Conservation (phyloP, 306 rosid genomes). For the Lathyrus oleraceus region DNA sequence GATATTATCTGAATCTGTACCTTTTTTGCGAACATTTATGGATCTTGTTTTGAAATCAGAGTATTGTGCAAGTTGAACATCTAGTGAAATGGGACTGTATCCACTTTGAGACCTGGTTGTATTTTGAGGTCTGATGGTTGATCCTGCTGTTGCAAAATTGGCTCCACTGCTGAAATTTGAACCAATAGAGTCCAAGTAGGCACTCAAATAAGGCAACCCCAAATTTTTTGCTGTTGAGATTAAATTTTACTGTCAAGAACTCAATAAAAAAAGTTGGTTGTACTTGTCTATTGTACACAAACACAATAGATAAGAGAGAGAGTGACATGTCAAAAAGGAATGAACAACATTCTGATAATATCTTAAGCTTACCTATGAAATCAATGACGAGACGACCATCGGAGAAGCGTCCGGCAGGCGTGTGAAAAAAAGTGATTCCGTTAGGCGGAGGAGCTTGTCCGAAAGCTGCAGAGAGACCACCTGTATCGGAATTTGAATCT, state of each 20-base stretch:
- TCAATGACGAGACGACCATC: slow-evolving; percentile 66
- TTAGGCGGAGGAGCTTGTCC: slow-evolving; percentile 66
- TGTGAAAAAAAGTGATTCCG: slow-evolving; percentile 53
- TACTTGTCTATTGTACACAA: not conserved
- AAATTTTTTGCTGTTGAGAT: slow-evolving; percentile 49
- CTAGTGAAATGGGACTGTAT: slow-evolving; percentile 64
- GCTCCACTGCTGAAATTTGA: slow-evolving; percentile 69
- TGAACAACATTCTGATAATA: not conserved
- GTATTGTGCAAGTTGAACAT: slow-evolving; percentile 62
- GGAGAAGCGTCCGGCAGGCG: slow-evolving; percentile 55
- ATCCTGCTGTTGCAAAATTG: slow-evolving; percentile 83
- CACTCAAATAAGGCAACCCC: slow-evolving; percentile 58
- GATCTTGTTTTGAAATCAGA: slow-evolving; percentile 57
- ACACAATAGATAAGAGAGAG: not conserved
- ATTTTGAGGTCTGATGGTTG: slow-evolving; percentile 69
- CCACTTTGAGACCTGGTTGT: slow-evolving; percentile 64
- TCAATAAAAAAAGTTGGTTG: no score
- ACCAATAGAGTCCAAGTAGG: slow-evolving; percentile 72
- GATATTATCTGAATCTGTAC: slow-evolving; percentile 8
- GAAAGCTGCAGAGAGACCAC: slow-evolving; percentile 58
- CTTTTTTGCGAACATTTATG: slow-evolving; percentile 43
- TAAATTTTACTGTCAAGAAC: not conserved
- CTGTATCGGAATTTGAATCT: slow-evolving; percentile 67
- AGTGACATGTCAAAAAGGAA: not conserved
- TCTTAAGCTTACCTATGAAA: slow-evolving; percentile 46